Evolutionary conservation across 345 rosid genomes (phyloP), one percentile per base, ranked within the genome.

Genomic region (Angophora floribunda): DNA sequence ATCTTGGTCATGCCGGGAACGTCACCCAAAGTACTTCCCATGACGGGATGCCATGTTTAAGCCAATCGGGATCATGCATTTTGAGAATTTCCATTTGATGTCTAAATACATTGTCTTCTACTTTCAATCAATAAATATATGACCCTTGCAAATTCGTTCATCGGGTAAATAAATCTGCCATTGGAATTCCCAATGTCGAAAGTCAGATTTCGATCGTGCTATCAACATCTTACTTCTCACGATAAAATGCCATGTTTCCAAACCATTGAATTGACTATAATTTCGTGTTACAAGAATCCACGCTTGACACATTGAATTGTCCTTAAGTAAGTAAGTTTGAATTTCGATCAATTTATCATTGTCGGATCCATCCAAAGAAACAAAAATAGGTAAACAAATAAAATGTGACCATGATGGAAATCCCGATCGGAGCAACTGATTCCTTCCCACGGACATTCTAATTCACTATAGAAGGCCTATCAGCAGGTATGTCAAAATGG

Each of bases 401-500:
- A 70, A 70, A 70, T 2, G 47, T 26, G 19, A 36, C 47, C 26
- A 1, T 70, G 4, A 70, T 70, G 7, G 12, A 36, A 41, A 70
- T 70, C 13, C 24, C 4, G 2, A 0, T 32, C 0, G 13, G 45
- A 14, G 4, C 7, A 70, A 70, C 21, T 0, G 80, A 36, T 7
- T 70, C 44, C 21, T 70, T 70, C 45, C 13, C 1, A 0, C 1
- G 8, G 0, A 65, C 17, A 65, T 14, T 14, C 44, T 30, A 30
- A 65, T 65, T 65, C 41, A n/a, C 75, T n/a, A 65, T 65, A n/a
- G 41, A 65, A n/a, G 30, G 36, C 41, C 32, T 36, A 36, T 36
- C 4, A 4, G 41, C 4, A 36, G 41, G 41, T 36, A 36, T 4
- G 41, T 36, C 41, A 36, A 36, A 36, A 36, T 36, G 41, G 41